Conservation (phyloP, 73 alveolate species). For the Paramecium octaurelia region DNA sequence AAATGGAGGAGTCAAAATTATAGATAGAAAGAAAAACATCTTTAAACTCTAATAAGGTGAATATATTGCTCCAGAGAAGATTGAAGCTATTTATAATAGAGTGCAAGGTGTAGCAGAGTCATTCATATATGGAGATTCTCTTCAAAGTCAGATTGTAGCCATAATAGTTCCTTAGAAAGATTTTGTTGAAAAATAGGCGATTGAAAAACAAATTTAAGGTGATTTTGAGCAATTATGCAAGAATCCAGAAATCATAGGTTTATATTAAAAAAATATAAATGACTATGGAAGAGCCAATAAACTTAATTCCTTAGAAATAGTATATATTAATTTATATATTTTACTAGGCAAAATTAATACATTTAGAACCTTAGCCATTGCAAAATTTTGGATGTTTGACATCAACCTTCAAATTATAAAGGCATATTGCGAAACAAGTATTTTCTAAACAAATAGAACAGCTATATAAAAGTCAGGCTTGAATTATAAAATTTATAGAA, state of each 20-base stretch:
- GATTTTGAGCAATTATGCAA: constrained; percentile 35
- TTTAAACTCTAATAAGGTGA: constrained; percentile 97
- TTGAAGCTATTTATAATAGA: constrained; percentile 80
- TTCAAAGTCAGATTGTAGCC: constrained; percentile 73
- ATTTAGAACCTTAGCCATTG: constrained; percentile 49
- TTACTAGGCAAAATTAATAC: constrained; percentile 7
- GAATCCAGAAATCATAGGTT: background rate
- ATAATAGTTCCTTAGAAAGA: constrained; percentile 82
- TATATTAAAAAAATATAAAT: background rate
- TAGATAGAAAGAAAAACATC: constrained; percentile 97
- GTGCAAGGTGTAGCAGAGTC: constrained; percentile 76
- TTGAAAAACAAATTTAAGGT: constrained; percentile 25
- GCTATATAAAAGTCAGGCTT: background rate
- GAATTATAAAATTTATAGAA: background rate
- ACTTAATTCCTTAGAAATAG: constrained; percentile 50
- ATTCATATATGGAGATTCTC: constrained; percentile 93
- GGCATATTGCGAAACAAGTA: background rate
- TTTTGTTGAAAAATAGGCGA: constrained; percentile 61
- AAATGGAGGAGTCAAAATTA: constrained; percentile 85
- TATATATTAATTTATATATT: background rate
- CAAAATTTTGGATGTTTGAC: background rate
- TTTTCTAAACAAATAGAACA: background rate
- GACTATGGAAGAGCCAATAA: constrained; percentile 39
- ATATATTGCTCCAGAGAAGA: constrained; percentile 96
- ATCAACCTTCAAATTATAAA: background rate